These are phyloP conservation scores for Eucalyptus regnans DNA, from an alignment of 345 rosid genomes.

Conservation along the genomic window DNA sequence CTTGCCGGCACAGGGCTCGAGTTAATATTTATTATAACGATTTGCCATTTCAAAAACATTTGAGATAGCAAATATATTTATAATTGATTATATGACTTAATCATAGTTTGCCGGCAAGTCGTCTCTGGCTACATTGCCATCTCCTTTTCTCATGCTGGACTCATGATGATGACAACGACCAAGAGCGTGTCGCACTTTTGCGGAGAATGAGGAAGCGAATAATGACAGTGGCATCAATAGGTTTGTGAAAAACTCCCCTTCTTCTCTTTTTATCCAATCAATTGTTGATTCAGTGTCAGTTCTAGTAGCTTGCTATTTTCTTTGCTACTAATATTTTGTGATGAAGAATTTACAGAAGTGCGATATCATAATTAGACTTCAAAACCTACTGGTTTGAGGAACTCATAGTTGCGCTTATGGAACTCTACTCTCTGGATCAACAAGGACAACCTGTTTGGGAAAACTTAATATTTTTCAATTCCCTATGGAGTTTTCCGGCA, in stretches of 20 bases:
- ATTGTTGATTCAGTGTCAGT: neutral
- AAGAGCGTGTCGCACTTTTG: neutral
- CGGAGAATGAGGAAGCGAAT: neutral
- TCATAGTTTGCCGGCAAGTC: slow-evolving; percentile 33
- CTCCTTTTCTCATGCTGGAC: slow-evolving; percentile 55
- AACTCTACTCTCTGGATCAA: neutral
- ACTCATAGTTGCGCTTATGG: neutral
- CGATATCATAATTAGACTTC: neutral
- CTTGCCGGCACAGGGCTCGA: slow-evolving; percentile 36
- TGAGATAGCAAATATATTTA: neutral
- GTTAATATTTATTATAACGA: neutral
- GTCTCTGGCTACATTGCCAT: slow-evolving; percentile 37
- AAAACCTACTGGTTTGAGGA: neutral
- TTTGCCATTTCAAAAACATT: too few species aligned
- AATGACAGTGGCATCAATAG: neutral
- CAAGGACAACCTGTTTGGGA: neutral
- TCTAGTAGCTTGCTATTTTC: neutral
- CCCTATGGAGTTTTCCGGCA: neutral
- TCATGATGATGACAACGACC: slow-evolving; percentile 3
- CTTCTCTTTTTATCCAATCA: neutral
- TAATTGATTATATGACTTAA: neutral
- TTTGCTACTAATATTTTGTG: neutral
- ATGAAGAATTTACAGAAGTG: neutral
- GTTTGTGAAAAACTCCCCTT: neutral
- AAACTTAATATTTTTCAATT: neutral